A percentile compares a stretch with the other conserved stretches of the same genome.
Evolutionary conservation across 345 rosid species (phyloP).

Genomic region (Gossypium thurberi): DNA sequence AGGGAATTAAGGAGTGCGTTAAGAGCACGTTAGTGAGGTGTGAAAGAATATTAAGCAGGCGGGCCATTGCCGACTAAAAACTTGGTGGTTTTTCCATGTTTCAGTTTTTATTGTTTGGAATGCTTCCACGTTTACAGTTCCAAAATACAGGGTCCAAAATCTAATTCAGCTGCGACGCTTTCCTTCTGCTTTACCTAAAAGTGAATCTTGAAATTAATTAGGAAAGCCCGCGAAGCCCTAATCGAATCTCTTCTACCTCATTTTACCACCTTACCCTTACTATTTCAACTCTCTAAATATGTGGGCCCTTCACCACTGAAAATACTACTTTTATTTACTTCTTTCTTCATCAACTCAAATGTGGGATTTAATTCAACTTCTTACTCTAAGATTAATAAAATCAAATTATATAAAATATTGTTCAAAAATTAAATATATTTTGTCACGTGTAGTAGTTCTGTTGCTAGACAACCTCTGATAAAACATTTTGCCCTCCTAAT

Average conservation of each 20-base stretch:
- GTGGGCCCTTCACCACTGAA: too few species aligned
- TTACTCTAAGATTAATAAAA: too few species aligned
- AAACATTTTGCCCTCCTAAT: too few species aligned
- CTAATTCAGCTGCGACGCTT: not conserved
- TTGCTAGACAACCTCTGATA: too few species aligned
- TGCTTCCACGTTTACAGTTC: conserved; percentile 24
- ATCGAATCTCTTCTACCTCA: not conserved
- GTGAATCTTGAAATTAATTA: not conserved
- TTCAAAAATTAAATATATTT: too few species aligned
- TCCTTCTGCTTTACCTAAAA: not conserved
- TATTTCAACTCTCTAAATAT: too few species aligned
- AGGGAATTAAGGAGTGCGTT: not conserved
- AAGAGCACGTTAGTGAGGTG: not conserved
- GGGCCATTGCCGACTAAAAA: not conserved
- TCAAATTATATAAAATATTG: too few species aligned
- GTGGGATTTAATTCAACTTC: too few species aligned
- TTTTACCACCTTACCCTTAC: not conserved
- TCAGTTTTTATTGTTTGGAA: not conserved
- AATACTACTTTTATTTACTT: too few species aligned
- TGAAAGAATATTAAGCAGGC: not conserved
- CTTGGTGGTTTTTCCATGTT: not conserved
- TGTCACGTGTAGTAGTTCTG: too few species aligned
- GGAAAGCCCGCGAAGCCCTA: not conserved
- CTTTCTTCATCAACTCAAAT: too few species aligned
- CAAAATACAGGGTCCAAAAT: conserved; percentile 12